Percentiles rank a stretch among this genome's conserved stretches.
Evolutionary conservation across 2,329 filamentous ascomycete genomes (phyloP).

Genomic region (Trichoderma gracile): DNA sequence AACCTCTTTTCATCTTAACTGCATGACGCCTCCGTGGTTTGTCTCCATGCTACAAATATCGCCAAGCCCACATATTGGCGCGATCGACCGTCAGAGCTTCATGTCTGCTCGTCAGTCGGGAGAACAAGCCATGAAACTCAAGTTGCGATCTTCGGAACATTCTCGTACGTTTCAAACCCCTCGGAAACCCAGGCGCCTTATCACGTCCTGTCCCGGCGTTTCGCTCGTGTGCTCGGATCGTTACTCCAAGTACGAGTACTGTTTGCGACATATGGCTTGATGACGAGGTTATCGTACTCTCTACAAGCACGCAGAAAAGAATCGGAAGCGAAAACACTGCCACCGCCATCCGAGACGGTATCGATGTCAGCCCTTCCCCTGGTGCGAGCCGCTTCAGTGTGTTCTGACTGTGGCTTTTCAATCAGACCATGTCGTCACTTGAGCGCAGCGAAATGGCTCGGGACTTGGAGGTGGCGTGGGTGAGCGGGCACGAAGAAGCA

Average conservation of each 20-base stretch:
- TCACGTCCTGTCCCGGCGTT: neutral
- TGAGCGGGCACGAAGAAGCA: neutral
- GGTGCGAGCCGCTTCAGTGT: conserved; percentile 8
- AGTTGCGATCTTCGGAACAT: neutral
- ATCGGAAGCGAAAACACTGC: neutral
- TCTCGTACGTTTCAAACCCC: neutral
- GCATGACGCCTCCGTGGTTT: neutral
- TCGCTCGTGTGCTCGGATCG: conserved; percentile 1
- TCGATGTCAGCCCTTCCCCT: conserved; percentile 15
- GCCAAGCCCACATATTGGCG: neutral
- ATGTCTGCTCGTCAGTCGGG: neutral
- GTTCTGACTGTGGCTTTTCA: conserved; percentile 5
- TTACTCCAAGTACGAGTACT: neutral
- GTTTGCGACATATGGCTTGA: neutral
- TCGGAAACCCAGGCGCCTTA: neutral
- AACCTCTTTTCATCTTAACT: neutral
- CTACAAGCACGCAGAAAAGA: neutral
- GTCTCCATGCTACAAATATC: neutral
- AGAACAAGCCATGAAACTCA: conserved; percentile 12
- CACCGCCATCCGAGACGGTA: neutral
- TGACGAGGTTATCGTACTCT: neutral
- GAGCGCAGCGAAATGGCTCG: neutral
- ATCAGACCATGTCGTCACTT: conserved; percentile 9
- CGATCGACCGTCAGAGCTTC: conserved; percentile 8
- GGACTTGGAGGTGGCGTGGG: neutral